A percentile compares a stretch with the other conserved stretches of the same genome.
These are phyloP conservation scores for Dioszegia aurantiaca DNA, from an alignment of 768 basidiomycete species.

Conservation along the genomic window DNA sequence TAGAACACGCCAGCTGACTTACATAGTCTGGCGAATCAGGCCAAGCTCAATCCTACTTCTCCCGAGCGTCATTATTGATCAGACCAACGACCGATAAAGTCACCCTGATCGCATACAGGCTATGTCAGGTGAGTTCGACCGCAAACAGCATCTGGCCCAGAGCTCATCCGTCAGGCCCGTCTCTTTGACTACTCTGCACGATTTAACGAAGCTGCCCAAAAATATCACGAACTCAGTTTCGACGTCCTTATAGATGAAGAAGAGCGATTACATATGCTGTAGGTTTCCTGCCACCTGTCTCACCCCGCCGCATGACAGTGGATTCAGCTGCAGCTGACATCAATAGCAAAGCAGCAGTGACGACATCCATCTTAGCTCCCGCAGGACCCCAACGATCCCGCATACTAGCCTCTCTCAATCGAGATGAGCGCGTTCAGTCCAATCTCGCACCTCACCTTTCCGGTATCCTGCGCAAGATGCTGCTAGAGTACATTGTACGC, in stretches of 20 bases:
- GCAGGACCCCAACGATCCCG: conserved; percentile 95
- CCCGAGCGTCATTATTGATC: conserved; percentile 85
- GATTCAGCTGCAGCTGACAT: not conserved
- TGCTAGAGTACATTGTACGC: conserved; percentile 93
- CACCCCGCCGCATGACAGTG: not conserved
- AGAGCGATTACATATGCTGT: conserved; percentile 88
- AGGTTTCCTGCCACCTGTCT: conserved; percentile 6
- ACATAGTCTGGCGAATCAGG: conserved; percentile 80
- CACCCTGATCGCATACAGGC: conserved; percentile 55
- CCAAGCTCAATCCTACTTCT: conserved; percentile 97
- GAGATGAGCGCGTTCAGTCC: conserved; percentile 75
- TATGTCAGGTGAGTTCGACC: conserved; percentile 43
- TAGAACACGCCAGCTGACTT: conserved; percentile 10
- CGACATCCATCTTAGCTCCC: conserved; percentile 92
- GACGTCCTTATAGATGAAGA: conserved; percentile 88
- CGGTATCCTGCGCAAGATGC: conserved; percentile 89
- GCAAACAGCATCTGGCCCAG: not conserved
- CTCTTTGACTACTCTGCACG: conserved; percentile 88
- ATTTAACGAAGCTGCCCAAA: conserved; percentile 88
- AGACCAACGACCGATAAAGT: conserved; percentile 76
- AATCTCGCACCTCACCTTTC: conserved; percentile 33
- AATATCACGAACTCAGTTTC: conserved; percentile 93
- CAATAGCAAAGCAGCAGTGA: conserved; percentile 73
- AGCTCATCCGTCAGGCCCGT: conserved; percentile 65
- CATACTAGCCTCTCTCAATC: conserved; percentile 82